Base-by-base conservation (phyloP, 2,329 filamentous ascomycete species). In the Periconia macrospinosa region DNA sequence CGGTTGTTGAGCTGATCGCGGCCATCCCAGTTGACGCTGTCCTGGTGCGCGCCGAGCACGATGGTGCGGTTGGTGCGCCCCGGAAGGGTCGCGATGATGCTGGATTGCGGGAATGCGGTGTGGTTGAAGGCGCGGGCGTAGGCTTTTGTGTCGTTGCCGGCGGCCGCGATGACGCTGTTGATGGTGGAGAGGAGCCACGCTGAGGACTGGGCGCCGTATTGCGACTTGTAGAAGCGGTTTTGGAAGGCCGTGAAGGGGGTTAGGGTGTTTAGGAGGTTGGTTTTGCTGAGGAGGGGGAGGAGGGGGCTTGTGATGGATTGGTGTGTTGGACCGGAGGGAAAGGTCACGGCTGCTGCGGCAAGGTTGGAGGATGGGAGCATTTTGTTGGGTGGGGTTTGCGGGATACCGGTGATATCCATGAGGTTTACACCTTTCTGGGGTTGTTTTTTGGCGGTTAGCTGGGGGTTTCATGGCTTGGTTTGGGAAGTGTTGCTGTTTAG, bases 31-130 rank as follows among this genome's bases (percentile, higher is more conserved):
- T 97, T 97, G 75, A 96, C 92, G 64, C 89, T 94, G 74, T 97
- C 93, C 73, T 96, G 92, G 73, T 96, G 92, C 1, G 92, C 91
- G 51, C 92, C 92, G 59, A 97, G 86, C 17, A 96, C 87, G 40
- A 94, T 83, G 0, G 91, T 96, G 69, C 87, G 88, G 66, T 93
- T 87, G 45, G 83, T 88, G 76, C 88, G 82, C 48, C 93, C 93
- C 0, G 92, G 92, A 45, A 97, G 91, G 3, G 87, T 92, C 6
- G 91, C 92, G 67, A 97, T 94, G 66, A 97, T 86, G 55, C 88
- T 92, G 76, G 88, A 88, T 69, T 97, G 93, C 53, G 87, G 86
- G 91, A 91, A 97, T 3, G 33, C 33, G 1, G 85, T 75, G 73
- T 97, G 92, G 49, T 80, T 74, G 73, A 97, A 96, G 60, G 84